Evolutionary conservation across 2,329 filamentous ascomycete genomes (phyloP), one percentile per base, ranked within the genome.

Genomic region (Trichoderma cornu-damae): DNA sequence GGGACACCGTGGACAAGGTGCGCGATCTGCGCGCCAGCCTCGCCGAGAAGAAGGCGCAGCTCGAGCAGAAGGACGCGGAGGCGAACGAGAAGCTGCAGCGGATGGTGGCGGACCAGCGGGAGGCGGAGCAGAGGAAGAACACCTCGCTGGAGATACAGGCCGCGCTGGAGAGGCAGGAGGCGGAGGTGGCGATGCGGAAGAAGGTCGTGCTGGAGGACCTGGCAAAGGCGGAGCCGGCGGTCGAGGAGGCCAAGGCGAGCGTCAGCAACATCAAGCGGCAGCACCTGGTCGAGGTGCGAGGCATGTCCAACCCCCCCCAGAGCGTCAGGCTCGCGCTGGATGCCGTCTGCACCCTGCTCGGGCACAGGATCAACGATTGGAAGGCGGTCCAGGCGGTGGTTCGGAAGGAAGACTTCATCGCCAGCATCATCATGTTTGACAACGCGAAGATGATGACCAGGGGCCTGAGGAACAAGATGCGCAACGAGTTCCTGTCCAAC

Each of bases 261-360:
- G 95, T 99, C 72, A 94, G 89, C 77, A 96, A 95, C 78, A 99
- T 99, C 78, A 99, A 97, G 79, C 86, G 89, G 69, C 91, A 96
- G 70, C 94, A 99, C 72, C 80, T 99, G 63, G 96, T 92, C 11
- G 94, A 99, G 84, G 93, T 99, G 50, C 86, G 94, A 69, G 96
- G 93, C 63, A 97, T 99, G 94, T 85, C 86, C 63, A 95, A 90
- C 66, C 94, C 94, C 6, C 94, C 94, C 7, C 80, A 85, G 64
- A 90, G 91, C 78, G 95, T 99, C 65, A 87, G 90, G 68, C 84
- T 97, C 65, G 90, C 94, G 2, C 80, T 99, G 58, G 93, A 97
- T 69, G 90, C 94, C n/a, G 95, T 99, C 5, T 97, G 94, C 76
- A 94, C 92, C 0, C 77, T 99, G 47, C 84, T 99, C 55, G 93